Evolutionary conservation across 176 grass and related monocot genomes (phyloP), one percentile per base, ranked within the genome.

Genomic region (Melocanna baccifera): DNA sequence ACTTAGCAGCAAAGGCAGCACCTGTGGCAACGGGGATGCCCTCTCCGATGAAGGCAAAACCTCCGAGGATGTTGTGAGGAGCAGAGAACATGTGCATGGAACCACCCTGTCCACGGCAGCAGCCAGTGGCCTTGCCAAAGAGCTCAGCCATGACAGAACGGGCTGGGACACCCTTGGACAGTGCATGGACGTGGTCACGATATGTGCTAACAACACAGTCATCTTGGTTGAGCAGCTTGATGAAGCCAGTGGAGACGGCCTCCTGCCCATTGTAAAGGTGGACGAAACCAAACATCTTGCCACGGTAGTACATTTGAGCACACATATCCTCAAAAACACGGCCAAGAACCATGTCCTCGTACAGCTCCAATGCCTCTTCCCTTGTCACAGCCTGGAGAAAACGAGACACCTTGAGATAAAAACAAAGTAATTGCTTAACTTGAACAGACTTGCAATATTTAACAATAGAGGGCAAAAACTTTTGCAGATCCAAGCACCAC

Each of bases 81-180:
- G 83, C 90, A 71, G 92, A 98, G 83, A 98, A 98, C 96, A 98
- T 98, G 86, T 98, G 96, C 96, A 95, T 98, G 65, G 96, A 98
- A 20, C 96, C 96, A 15, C 96, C 96, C 87, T 98, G 93, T 28
- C 96, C 93, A 16, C 93, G 96, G 71, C 93, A 98, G 77, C 91
- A 94, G 23, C 96, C 96, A 4, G 96, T 98, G 68, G 96, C 68
- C 91, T 94, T 93, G 41, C 96, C 96, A 20, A 98, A 98, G 46
- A 98, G 91, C 85, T 98, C 96, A 10, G 96, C 86, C 96, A 98
- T 94, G 64, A 98, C 88, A 41, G 83, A 82, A 83, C 91, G 89
- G 3, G 93, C 73, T 1, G 96, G 87, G 29, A 98, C 93, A 51
- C 96, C 96, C 86, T 98, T 98, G 83, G 90, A 92, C 4, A 98